Conservation (phyloP, 805 yeast species). For the Zygotorulaspora florentina region DNA sequence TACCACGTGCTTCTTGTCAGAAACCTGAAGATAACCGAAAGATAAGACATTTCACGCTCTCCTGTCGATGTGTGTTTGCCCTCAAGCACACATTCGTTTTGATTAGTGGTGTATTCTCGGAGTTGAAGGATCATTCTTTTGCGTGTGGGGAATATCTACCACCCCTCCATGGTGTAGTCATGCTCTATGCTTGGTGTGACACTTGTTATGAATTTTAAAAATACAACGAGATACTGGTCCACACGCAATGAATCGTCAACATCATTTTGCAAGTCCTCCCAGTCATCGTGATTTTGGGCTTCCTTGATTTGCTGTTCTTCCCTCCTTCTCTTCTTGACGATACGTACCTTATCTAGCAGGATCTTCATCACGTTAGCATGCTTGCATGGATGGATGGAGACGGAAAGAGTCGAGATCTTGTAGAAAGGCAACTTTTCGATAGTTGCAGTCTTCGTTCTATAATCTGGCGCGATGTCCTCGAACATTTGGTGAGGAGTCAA, state of each 20-base stretch:
- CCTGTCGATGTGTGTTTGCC: too few species aligned
- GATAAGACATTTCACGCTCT: too few species aligned
- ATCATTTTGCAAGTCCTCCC: conserved; percentile 50
- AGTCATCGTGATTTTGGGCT: conserved; percentile 39
- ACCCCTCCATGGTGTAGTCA: conserved; percentile 97
- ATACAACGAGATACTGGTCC: conserved; percentile 86
- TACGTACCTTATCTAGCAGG: conserved; percentile 67
- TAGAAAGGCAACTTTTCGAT: conserved; percentile 89
- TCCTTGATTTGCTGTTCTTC: conserved; percentile 40
- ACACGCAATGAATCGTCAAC: conserved; percentile 59
- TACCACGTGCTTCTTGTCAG: too few species aligned
- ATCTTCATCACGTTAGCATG: conserved; percentile 94
- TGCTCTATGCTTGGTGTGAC: conserved; percentile 97
- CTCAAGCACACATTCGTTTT: too few species aligned
- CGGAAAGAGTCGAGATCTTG: conserved; percentile 55
- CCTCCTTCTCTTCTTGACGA: conserved; percentile 40
- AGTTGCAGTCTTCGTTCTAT: conserved; percentile 93
- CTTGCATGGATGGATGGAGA: conserved; percentile 93
- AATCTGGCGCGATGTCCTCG: conserved; percentile 88
- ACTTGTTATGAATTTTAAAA: conserved; percentile 90
- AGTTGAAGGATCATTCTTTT: too few species aligned
- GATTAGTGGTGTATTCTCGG: too few species aligned
- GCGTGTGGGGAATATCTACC: conserved; percentile 32
- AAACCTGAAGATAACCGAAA: too few species aligned
- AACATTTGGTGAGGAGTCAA: conserved; percentile 86